Conservation (phyloP, 2,329 filamentous ascomycete species). For the Cercospora sp. region DNA sequence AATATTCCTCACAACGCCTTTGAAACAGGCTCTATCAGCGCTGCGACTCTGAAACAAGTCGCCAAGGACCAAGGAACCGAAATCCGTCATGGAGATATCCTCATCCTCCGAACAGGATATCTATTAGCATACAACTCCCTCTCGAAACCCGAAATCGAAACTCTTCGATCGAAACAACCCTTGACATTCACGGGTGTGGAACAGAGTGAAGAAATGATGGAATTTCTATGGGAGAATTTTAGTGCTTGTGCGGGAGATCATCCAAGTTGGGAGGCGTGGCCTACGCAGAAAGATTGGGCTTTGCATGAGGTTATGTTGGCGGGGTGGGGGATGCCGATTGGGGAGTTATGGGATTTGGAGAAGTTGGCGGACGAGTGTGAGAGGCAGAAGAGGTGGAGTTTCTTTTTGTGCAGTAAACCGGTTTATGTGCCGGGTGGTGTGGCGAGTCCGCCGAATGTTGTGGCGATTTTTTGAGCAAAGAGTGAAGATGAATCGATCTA, state of each 20-base stretch:
- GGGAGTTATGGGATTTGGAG: slow-evolving; percentile 55
- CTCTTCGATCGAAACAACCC: slow-evolving; percentile 43
- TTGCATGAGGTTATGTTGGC: slow-evolving; percentile 53
- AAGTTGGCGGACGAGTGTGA: slow-evolving; percentile 46
- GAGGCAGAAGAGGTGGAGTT: slow-evolving; percentile 44
- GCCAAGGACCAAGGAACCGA: slow-evolving; percentile 51
- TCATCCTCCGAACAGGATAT: slow-evolving; percentile 55
- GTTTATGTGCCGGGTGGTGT: slow-evolving; percentile 46
- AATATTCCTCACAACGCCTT: slow-evolving; percentile 41
- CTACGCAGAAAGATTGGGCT: slow-evolving; percentile 40
- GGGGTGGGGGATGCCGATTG: slow-evolving; percentile 55
- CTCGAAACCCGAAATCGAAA: slow-evolving; percentile 42
- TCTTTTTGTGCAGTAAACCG: slow-evolving; percentile 53
- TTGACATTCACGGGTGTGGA: slow-evolving; percentile 53
- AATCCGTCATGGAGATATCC: slow-evolving; percentile 58
- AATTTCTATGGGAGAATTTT: slow-evolving; percentile 45
- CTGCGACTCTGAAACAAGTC: slow-evolving; percentile 47
- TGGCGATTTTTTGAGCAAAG: slow-evolving; percentile 39
- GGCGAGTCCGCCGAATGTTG: slow-evolving; percentile 43
- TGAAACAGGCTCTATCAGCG: slow-evolving; percentile 39
- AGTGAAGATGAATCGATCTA: too few species aligned
- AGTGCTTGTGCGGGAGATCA: slow-evolving; percentile 43
- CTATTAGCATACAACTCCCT: slow-evolving; percentile 46
- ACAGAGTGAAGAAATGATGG: slow-evolving; percentile 49
- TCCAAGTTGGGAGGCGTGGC: slow-evolving; percentile 44